These are phyloP conservation scores for Dictyostelium intermedium DNA, from an alignment of 78 protist genomes.

Conservation along the genomic window DNA sequence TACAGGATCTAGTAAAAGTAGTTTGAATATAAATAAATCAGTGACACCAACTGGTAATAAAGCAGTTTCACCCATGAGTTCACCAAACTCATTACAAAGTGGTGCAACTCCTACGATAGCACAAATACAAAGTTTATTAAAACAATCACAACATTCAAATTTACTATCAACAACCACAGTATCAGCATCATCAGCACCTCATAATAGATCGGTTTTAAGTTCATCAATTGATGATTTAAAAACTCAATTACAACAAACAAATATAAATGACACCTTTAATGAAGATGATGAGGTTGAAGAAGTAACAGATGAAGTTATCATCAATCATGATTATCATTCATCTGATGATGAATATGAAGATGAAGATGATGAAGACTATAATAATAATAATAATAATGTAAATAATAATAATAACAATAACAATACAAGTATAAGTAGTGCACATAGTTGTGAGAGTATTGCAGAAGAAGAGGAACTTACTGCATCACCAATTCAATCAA, in stretches of 20 bases:
- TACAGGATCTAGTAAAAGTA: not conserved
- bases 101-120: not conserved
- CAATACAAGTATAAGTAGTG: not conserved
- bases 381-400: not conserved
- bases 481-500: not conserved
- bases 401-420: not conserved
- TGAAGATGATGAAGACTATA: not conserved
- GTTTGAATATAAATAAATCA: not conserved
- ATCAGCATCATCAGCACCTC: not conserved
- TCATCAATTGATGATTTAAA: not conserved
- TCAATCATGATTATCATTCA: constrained; percentile 14
- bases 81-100: not conserved
- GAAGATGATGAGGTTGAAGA: not conserved
- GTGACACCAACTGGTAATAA: not conserved
- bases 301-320: constrained; percentile 41
- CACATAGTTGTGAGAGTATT: constrained; percentile 13
- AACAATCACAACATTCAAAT: not conserved
- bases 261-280: not conserved
- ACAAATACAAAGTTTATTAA: constrained; percentile 11
- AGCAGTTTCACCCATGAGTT: constrained; percentile 3
- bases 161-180: not conserved
- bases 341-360: constrained; percentile 11
- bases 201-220: not conserved
- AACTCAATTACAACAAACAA: not conserved
- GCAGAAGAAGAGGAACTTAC: constrained; percentile 41